Evolutionary conservation across 2,329 filamentous ascomycete species (phyloP).

Genomic region (Trichoderma sp.): DNA sequence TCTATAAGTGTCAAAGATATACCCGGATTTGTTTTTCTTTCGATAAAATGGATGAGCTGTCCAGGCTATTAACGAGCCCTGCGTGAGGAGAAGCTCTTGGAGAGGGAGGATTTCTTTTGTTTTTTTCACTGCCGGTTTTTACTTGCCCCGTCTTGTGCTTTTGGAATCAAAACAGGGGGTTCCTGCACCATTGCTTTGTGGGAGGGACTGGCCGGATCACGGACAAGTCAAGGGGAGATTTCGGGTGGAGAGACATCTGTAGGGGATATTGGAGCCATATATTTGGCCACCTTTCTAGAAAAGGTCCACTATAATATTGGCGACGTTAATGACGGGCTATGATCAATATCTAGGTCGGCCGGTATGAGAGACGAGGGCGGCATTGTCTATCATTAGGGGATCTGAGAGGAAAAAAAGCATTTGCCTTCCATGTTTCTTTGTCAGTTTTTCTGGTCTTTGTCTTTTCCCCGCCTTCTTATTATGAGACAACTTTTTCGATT

Average conservation of each 20-base stretch:
- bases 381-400: slow-evolving; percentile 19
- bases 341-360: slow-evolving; percentile 19
- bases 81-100: slow-evolving; percentile 14
- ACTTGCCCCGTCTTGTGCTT: slow-evolving; percentile 21
- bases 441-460: slow-evolving; percentile 13
- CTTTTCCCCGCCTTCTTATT: slow-evolving; percentile 2
- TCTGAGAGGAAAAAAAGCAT: slow-evolving; percentile 17
- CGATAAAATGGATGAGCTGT: slow-evolving; percentile 23
- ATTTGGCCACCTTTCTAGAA: slow-evolving; percentile 22
- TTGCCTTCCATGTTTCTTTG: slow-evolving; percentile 17
- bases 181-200: slow-evolving; percentile 21
- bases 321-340: slow-evolving; percentile 23
- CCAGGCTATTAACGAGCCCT: slow-evolving; percentile 12
- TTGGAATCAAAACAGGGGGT: slow-evolving; percentile 9
- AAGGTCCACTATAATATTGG: slow-evolving; percentile 23
- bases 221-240: slow-evolving; percentile 15
- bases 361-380: slow-evolving; percentile 9
- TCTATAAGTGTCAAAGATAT: slow-evolving; percentile 25
- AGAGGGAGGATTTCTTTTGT: slow-evolving; percentile 15
- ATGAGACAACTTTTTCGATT: slow-evolving; percentile 29
- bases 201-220: slow-evolving; percentile 21
- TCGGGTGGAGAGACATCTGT: slow-evolving; percentile 12
- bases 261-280: slow-evolving; percentile 4
- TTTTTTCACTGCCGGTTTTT: slow-evolving; percentile 21
- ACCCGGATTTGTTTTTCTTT: slow-evolving; percentile 27